A percentile compares a stretch with the other conserved stretches of the same genome.
phyloP scores from a whole-genome alignment of 805 yeast genomes.

The Myxozyma monticola region DNA sequence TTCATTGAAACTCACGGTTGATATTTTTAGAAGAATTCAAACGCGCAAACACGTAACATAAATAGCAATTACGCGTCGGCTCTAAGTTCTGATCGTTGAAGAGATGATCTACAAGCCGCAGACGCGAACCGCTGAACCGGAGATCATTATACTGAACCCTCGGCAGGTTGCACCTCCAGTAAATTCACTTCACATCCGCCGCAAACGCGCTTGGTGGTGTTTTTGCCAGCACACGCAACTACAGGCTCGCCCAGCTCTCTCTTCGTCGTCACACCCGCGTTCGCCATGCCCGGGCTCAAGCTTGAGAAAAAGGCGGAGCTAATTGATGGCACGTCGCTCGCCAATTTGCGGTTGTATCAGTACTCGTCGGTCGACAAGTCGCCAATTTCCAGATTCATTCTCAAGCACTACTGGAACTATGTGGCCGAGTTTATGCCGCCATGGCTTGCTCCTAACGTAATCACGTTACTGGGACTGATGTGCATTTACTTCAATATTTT shows the following conservation, averaged over 20 bases:
- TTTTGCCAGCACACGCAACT: no score
- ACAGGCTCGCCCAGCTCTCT: neutral
- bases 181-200: no score
- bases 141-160: no score
- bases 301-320: conserved; percentile 18
- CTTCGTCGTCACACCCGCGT: neutral
- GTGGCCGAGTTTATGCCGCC: conserved; percentile 79
- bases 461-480: conserved; percentile 75
- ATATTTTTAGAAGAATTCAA: no score
- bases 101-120: no score
- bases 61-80: no score
- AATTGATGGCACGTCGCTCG: conserved; percentile 30
- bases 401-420: conserved; percentile 83
- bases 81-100: no score
- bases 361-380: conserved; percentile 70
- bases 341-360: conserved; percentile 34
- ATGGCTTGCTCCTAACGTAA: conserved; percentile 92
- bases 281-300: neutral
- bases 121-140: no score
- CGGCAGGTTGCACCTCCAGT: no score
- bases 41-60: no score
- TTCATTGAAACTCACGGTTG: no score
- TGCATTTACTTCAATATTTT: conserved; percentile 65
- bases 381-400: conserved; percentile 66
- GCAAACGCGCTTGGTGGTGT: no score